Percentiles rank a stretch among this genome's conserved stretches.
Conservation (phyloP, 1,139 yeast species). For the Geotrichum carabidarum region DNA sequence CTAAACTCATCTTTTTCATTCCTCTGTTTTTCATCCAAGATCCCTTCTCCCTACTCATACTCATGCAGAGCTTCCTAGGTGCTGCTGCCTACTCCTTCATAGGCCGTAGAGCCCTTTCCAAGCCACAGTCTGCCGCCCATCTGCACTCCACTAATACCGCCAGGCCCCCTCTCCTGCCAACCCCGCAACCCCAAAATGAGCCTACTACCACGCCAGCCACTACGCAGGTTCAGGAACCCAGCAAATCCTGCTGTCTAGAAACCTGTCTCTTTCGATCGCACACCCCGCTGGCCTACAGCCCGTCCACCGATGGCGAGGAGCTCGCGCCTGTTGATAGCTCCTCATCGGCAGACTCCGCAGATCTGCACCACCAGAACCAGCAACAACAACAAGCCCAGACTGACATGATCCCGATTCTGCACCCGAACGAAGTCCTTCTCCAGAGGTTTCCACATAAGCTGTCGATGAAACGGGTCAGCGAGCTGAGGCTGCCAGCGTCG, state of each 20-base stretch:
- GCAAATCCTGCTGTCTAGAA: neutral
- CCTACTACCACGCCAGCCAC: neutral
- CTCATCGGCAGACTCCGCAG: neutral
- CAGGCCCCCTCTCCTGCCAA: neutral
- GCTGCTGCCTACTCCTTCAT: neutral
- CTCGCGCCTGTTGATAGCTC: neutral
- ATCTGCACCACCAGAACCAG: neutral
- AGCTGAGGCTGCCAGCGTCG: neutral
- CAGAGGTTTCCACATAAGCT: slow-evolving; percentile 29
- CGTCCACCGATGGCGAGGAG: neutral
- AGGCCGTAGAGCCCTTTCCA: neutral
- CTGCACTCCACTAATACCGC: neutral
- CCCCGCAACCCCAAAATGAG: neutral
- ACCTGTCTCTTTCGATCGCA: neutral
- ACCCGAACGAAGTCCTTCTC: slow-evolving; percentile 34
- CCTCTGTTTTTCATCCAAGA: neutral
- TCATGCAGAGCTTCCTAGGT: neutral
- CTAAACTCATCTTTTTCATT: neutral
- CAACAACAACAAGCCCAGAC: neutral
- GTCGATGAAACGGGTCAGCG: slow-evolving; percentile 19
- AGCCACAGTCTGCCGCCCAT: neutral
- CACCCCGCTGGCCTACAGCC: neutral
- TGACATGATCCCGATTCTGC: slow-evolving; percentile 27
- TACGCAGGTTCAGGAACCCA: neutral
- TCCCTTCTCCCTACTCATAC: neutral